Evolutionary conservation across 2,329 filamentous ascomycete genomes (phyloP).

Genomic region (Ilyonectria destructans): DNA sequence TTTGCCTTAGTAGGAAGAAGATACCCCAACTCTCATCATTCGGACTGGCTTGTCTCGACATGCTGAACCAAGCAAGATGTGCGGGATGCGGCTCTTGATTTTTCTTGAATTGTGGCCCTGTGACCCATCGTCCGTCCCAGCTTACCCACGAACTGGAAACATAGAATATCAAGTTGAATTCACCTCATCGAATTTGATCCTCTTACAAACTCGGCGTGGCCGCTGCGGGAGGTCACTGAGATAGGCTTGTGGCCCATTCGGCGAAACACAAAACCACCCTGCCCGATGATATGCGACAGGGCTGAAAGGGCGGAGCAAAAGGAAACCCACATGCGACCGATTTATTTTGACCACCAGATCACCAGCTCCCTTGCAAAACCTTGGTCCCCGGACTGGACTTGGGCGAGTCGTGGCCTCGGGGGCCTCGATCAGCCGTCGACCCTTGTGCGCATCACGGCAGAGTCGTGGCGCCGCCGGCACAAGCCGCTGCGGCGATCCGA

Average conservation of each 20-base stretch:
- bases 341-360: slow-evolving; percentile 16
- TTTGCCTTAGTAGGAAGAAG: slow-evolving; percentile 20
- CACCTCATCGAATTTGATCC: background rate
- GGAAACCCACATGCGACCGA: slow-evolving; percentile 3
- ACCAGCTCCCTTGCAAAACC: background rate
- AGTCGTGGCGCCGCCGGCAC: slow-evolving; percentile 15
- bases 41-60: background rate
- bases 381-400: background rate
- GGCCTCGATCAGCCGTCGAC: background rate
- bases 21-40: slow-evolving; percentile 32
- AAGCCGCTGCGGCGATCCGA: slow-evolving; percentile 8
- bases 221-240: background rate
- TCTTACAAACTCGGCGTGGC: background rate
- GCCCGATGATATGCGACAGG: background rate
- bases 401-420: slow-evolving; percentile 7
- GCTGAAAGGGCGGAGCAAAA: slow-evolving; percentile 1
- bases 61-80: background rate
- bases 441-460: slow-evolving; percentile 19
- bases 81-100: background rate
- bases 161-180: background rate
- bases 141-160: background rate
- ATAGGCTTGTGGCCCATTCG: slow-evolving; percentile 4
- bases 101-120: background rate
- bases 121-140: background rate
- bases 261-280: background rate